Evolutionary conservation across 495 filamentous ascomycete species (phyloP), one percentile per base, ranked within the genome.

Genomic region (Hypoxylon fuscum): DNA sequence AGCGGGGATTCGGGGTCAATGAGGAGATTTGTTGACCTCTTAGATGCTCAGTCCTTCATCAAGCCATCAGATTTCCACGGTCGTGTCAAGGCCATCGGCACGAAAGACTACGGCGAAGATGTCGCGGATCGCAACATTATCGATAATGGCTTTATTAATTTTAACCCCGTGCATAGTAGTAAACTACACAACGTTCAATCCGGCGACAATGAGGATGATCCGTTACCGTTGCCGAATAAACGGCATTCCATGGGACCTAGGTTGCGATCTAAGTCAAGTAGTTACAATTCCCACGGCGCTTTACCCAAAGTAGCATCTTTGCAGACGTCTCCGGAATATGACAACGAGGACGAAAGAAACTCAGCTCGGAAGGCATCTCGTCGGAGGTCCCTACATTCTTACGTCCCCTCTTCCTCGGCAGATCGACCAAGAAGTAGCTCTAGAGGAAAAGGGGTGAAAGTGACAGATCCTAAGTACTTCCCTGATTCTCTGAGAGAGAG

Each of bases 61-160:
- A 75, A 69, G 17, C 76, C 79, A 4, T 59, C 62, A 5, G 72
- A 81, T 47, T 82, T 80, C 66, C 68, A 68, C 50, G 72, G 64
- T n/a, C 72, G 79, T 40, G 68, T 79, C 7, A 71, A 77, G 44
- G 79, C 81, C 7, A 65, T 78, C 10, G 81, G 81, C 0, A 66
- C 72, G 1, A 74, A 74, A 46, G 78, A 80, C 45, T 84, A 82
- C 51, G 81, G 78, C 29, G 81, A 85, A 63, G 83, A 84, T 62
- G 81, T 85, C 0, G 82, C 82, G 4, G 81, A 83, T 38, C 71
- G 82, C 20, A 85, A 85, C 50, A 74, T 83, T 41, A 69, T 52
- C 14, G 59, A 71, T 46, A 79, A 74, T 41, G 70, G 72, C 1
- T 68, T 68, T 47, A 46, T 68, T 47, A 46, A 70, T 25, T 58